Evolutionary conservation across 2,329 filamentous ascomycete species (phyloP).

Genomic region (Drechmeria coniospora): DNA sequence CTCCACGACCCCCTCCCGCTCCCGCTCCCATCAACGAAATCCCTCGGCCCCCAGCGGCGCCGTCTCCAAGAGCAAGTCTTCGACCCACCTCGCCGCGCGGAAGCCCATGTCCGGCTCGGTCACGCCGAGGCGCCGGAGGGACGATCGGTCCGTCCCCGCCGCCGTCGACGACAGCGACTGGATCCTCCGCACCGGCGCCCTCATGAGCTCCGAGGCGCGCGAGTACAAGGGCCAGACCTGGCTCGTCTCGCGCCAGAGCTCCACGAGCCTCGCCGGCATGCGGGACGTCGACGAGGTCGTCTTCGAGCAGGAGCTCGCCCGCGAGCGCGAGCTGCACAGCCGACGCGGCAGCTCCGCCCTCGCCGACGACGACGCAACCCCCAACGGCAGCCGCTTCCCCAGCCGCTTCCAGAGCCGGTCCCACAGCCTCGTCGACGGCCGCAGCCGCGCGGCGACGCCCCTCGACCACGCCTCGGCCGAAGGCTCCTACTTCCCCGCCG

Average conservation of each 20-base stretch:
- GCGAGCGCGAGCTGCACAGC: slow-evolving; percentile 34
- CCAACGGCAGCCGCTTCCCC: slow-evolving; percentile 27
- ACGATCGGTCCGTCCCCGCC: slow-evolving; percentile 12
- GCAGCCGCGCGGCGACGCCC: slow-evolving; percentile 28
- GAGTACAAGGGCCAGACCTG: slow-evolving; percentile 56
- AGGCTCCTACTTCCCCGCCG: slow-evolving; percentile 17
- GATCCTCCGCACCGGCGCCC: slow-evolving; percentile 46
- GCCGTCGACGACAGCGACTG: slow-evolving; percentile 43
- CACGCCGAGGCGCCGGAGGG: slow-evolving; percentile 19
- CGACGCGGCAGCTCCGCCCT: slow-evolving; percentile 28
- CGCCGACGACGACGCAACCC: slow-evolving; percentile 21
- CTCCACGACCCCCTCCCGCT: slow-evolving; percentile 34
- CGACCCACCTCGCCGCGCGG: slow-evolving; percentile 31
- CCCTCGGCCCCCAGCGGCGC: slow-evolving; percentile 18
- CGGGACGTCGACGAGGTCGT: slow-evolving; percentile 36
- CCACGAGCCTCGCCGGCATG: slow-evolving; percentile 41
- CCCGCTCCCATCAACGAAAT: slow-evolving; percentile 27
- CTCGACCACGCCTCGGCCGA: slow-evolving; percentile 19
- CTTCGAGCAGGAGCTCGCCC: slow-evolving; percentile 34
- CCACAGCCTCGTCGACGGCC: slow-evolving; percentile 16
- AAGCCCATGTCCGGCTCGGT: slow-evolving; percentile 12
- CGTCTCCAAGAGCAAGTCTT: slow-evolving; percentile 48
- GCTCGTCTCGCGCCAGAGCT: slow-evolving; percentile 50
- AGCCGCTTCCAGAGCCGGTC: slow-evolving; percentile 33
- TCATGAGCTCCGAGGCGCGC: slow-evolving; percentile 45